A percentile compares a stretch with the other conserved stretches of the same genome.
phyloP scores from a whole-genome alignment of 768 basidiomycete species.

The Kwoniella bestiolae region DNA sequence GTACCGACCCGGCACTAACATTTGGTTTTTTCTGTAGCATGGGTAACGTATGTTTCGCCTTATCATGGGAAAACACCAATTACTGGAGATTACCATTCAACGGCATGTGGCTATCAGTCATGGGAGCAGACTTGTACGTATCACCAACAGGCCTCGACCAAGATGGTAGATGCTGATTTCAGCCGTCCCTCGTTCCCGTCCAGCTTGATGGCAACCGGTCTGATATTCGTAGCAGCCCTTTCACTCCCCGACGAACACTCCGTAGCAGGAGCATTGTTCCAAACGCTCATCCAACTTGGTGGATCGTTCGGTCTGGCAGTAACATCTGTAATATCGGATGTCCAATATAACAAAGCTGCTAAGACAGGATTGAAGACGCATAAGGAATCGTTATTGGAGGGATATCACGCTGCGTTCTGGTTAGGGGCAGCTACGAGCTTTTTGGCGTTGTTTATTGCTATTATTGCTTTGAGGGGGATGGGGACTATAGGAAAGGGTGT shows the following conservation, averaged over 20 bases:
- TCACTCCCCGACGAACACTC: slow-evolving; percentile 46
- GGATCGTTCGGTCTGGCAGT: slow-evolving; percentile 50
- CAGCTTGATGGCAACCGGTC: slow-evolving; percentile 51
- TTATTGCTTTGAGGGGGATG: slow-evolving; percentile 45
- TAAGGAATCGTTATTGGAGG: slow-evolving; percentile 29
- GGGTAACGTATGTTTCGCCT: slow-evolving; percentile 41
- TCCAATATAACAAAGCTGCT: slow-evolving; percentile 26
- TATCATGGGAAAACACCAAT: slow-evolving; percentile 26
- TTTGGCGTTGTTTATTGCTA: slow-evolving; percentile 33
- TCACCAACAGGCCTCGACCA: not conserved
- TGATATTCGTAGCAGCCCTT: slow-evolving; percentile 47
- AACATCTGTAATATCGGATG: slow-evolving; percentile 41
- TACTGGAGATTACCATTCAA: slow-evolving; percentile 45
- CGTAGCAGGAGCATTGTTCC: slow-evolving; percentile 49
- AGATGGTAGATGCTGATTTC: too few species aligned
- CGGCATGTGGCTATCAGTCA: slow-evolving; percentile 40
- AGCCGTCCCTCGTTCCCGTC: too few species aligned
- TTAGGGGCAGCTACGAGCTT: slow-evolving; percentile 47
- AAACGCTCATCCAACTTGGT: slow-evolving; percentile 49
- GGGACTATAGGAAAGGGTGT: slow-evolving; percentile 36
- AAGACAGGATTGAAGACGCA: slow-evolving; percentile 9
- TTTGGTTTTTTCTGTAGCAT: slow-evolving; percentile 26
- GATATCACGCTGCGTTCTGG: slow-evolving; percentile 50
- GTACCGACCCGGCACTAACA: too few species aligned
- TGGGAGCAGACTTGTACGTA: slow-evolving; percentile 48